Conservation (phyloP, 2,329 filamentous ascomycete genomes). For the Pestalotiopsis sp. region DNA sequence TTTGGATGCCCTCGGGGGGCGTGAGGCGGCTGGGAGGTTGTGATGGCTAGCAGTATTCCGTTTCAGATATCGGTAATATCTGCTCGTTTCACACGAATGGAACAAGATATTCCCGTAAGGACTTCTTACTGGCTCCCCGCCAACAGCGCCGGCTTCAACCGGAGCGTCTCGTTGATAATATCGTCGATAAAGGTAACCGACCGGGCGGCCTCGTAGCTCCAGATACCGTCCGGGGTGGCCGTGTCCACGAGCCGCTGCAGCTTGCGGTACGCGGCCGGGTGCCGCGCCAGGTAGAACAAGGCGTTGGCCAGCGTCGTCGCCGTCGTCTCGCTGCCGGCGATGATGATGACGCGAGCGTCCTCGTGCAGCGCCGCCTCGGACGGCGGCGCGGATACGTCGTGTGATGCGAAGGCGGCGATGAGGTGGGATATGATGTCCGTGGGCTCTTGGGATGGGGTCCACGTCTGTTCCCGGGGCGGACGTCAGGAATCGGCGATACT, state of each 20-base stretch:
- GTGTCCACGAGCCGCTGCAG: conserved; percentile 17
- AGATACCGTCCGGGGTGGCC: conserved; percentile 12
- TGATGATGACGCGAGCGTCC: conserved; percentile 19
- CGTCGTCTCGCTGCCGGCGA: conserved; percentile 18
- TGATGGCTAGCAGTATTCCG: no score
- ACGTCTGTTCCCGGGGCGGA: neutral
- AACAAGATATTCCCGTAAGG: no score
- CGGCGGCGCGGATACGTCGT: neutral
- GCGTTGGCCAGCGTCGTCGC: conserved; percentile 29
- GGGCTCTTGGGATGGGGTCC: neutral
- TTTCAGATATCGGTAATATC: no score
- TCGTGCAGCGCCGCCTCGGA: conserved; percentile 1
- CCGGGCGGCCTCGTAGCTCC: conserved; percentile 35
- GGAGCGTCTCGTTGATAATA: conserved; percentile 44
- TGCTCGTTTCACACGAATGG: no score
- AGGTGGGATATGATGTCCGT: conserved; percentile 12
- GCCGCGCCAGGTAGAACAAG: neutral
- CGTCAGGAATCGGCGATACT: neutral
- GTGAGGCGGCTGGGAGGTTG: conserved; percentile 29
- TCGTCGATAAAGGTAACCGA: conserved; percentile 34
- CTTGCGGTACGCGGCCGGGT: conserved; percentile 16
- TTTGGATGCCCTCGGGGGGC: conserved; percentile 34
- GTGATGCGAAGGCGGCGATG: conserved; percentile 5
- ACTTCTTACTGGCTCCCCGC: conserved; percentile 30
- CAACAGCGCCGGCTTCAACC: conserved; percentile 43